Conservation (phyloP, 257 asterid genomes). For the Linderniella brevidens region DNA sequence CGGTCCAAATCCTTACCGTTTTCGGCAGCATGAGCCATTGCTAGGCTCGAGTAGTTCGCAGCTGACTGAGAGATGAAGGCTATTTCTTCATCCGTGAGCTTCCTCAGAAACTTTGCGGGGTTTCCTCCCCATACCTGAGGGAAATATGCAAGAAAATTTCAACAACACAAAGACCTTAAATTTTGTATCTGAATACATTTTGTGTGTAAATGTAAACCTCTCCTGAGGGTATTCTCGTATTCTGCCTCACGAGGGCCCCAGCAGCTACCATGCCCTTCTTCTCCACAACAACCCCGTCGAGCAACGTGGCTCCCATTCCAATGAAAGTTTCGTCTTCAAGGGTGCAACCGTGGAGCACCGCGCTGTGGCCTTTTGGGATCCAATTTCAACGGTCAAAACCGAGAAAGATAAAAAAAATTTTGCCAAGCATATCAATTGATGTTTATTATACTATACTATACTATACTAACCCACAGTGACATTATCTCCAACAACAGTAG, state of each 20-base stretch:
- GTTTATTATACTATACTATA: slow-evolving; percentile 8
- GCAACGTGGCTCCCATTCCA: slow-evolving; percentile 94
- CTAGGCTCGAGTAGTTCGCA: slow-evolving; percentile 52
- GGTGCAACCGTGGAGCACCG: slow-evolving; percentile 87
- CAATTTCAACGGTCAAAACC: slow-evolving; percentile 11
- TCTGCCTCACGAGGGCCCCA: slow-evolving; percentile 95
- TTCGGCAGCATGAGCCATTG: slow-evolving; percentile 78
- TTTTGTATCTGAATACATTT: slow-evolving; percentile 1
- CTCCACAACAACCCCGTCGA: slow-evolving; percentile 87
- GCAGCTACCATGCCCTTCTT: slow-evolving; percentile 98
- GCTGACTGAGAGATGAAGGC: slow-evolving; percentile 83
- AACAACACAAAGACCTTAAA: slow-evolving; percentile 2
- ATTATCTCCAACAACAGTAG: slow-evolving; percentile 63
- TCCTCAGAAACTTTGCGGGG: slow-evolving; percentile 91
- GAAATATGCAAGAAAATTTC: slow-evolving; percentile 3
- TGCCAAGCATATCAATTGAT: slow-evolving; percentile 3
- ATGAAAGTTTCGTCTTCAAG: slow-evolving; percentile 88
- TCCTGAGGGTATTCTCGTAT: slow-evolving; percentile 69
- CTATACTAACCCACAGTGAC: slow-evolving; percentile 89
- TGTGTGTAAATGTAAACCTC: slow-evolving; percentile 53
- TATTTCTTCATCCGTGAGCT: slow-evolving; percentile 76
- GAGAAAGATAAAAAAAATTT: slow-evolving; percentile 6
- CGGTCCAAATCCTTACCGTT: slow-evolving; percentile 62
- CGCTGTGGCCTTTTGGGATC: slow-evolving; percentile 55
- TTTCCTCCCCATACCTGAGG: slow-evolving; percentile 94